Conservation (phyloP, 345 rosid genomes). For the Turritis glabra region DNA sequence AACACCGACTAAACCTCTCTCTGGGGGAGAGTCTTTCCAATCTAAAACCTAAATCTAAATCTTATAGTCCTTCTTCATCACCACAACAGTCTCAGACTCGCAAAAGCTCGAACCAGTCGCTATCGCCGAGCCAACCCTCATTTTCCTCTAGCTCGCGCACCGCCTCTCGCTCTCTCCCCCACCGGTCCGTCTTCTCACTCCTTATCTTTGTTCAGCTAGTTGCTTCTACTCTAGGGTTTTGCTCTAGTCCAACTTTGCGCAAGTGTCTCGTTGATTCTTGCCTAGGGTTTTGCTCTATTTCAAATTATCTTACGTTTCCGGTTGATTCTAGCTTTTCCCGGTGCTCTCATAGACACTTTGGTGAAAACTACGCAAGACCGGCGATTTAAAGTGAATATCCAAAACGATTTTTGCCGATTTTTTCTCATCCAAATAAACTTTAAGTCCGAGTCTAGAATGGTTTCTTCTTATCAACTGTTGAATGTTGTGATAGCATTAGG, state of each 20-base stretch:
- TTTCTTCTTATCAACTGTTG: not conserved
- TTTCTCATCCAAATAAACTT: not conserved
- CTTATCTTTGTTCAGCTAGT: not conserved
- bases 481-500: not conserved
- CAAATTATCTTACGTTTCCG: not conserved
- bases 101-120: not conserved
- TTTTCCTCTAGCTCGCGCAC: not conserved
- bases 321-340: not conserved
- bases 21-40: not conserved
- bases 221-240: constrained; percentile 5
- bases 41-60: constrained; percentile 25
- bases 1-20: not conserved
- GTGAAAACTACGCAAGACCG: not conserved
- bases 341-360: not conserved
- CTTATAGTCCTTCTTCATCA: not conserved
- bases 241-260: not conserved
- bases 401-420: not conserved
- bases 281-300: not conserved
- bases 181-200: constrained; percentile 17
- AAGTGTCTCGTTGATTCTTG: not conserved
- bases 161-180: not conserved
- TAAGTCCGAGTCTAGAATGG: not conserved
- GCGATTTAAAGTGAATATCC: not conserved
- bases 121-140: constrained; percentile 7
- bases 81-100: constrained; percentile 8